phyloP scores from a whole-genome alignment of 305 asterid species.

The Fraxinus ornus region DNA sequence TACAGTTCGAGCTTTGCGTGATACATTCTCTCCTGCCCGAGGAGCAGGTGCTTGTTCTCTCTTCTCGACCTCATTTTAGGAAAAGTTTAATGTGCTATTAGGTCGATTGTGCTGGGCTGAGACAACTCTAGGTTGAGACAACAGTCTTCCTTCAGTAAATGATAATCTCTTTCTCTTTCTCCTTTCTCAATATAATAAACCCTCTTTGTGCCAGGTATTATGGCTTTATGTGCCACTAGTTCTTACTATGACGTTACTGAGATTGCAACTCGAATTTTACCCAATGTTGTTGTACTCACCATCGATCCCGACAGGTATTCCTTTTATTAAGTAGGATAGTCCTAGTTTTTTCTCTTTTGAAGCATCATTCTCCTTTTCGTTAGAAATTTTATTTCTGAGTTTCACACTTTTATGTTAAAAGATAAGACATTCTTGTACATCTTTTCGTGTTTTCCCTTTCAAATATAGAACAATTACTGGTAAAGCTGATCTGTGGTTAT shows the following conservation, averaged over 20 bases:
- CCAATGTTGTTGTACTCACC: slow-evolving; percentile 82
- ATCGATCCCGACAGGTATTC: slow-evolving; percentile 94
- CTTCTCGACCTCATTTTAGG: slow-evolving; percentile 10
- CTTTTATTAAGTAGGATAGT: slow-evolving; percentile 15
- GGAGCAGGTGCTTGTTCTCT: slow-evolving; percentile 73
- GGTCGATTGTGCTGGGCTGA: slow-evolving; percentile 17
- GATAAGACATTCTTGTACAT: slow-evolving; percentile 1
- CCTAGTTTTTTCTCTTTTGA: slow-evolving; percentile 22
- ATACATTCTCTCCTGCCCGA: slow-evolving; percentile 95
- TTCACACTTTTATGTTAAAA: slow-evolving; percentile 9
- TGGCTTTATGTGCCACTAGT: slow-evolving; percentile 95
- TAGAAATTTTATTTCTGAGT: slow-evolving; percentile 15
- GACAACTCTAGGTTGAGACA: slow-evolving; percentile 4
- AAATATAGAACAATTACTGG: background rate
- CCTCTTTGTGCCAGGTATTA: slow-evolving; percentile 63
- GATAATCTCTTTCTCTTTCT: background rate
- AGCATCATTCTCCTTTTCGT: slow-evolving; percentile 20
- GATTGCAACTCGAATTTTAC: slow-evolving; percentile 92
- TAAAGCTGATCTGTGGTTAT: slow-evolving; percentile 23
- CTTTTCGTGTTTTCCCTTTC: slow-evolving; percentile 6
- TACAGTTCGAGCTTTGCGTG: slow-evolving; percentile 96
- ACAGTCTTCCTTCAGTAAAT: slow-evolving; percentile 13
- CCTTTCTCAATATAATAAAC: slow-evolving; percentile 15
- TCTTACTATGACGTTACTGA: slow-evolving; percentile 87
- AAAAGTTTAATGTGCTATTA: slow-evolving; percentile 10